Percentiles rank a stretch among this genome's conserved stretches.
Evolutionary conservation across 768 basidiomycete species (phyloP).

Genomic region (Rhizopogon salebrosus): DNA sequence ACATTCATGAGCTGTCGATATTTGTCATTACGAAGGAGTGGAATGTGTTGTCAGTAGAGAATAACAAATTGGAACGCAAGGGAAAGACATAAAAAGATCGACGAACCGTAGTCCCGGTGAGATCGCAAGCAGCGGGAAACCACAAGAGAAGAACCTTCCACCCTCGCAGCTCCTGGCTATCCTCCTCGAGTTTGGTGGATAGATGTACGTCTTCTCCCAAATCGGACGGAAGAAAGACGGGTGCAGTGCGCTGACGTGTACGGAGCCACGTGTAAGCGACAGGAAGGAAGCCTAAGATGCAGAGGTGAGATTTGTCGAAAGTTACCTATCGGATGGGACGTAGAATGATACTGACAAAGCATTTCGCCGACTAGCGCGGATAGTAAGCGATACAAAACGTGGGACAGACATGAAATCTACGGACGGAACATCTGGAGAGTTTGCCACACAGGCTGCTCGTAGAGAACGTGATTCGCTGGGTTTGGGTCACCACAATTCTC

Average conservation of each 20-base stretch:
- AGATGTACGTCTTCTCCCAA: slow-evolving; percentile 38
- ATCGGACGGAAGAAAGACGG: slow-evolving; percentile 53
- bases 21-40: slow-evolving; percentile 5
- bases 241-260: slow-evolving; percentile 37
- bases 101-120: slow-evolving; percentile 85
- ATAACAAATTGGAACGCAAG: neutral
- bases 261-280: slow-evolving; percentile 67
- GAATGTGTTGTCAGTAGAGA: slow-evolving; percentile 14
- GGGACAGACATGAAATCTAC: slow-evolving; percentile 26
- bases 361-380: slow-evolving; percentile 80
- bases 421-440: slow-evolving; percentile 85
- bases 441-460: slow-evolving; percentile 95
- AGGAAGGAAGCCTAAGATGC: slow-evolving; percentile 70
- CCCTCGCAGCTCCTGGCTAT: slow-evolving; percentile 50
- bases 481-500: slow-evolving; percentile 79
- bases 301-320: slow-evolving; percentile 12
- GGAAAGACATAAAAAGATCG: slow-evolving; percentile 8
- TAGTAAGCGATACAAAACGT: slow-evolving; percentile 25
- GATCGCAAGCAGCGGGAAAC: slow-evolving; percentile 86
- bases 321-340: slow-evolving; percentile 6
- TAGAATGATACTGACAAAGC: slow-evolving; percentile 54
- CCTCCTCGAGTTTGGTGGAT: slow-evolving; percentile 25
- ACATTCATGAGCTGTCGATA: slow-evolving; percentile 77
- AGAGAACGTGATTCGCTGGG: slow-evolving; percentile 59
- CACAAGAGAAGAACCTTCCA: slow-evolving; percentile 74